Evolutionary conservation across 2,329 filamentous ascomycete genomes (phyloP), one percentile per base, ranked within the genome.

Genomic region (Ilyonectria mors-panacis): DNA sequence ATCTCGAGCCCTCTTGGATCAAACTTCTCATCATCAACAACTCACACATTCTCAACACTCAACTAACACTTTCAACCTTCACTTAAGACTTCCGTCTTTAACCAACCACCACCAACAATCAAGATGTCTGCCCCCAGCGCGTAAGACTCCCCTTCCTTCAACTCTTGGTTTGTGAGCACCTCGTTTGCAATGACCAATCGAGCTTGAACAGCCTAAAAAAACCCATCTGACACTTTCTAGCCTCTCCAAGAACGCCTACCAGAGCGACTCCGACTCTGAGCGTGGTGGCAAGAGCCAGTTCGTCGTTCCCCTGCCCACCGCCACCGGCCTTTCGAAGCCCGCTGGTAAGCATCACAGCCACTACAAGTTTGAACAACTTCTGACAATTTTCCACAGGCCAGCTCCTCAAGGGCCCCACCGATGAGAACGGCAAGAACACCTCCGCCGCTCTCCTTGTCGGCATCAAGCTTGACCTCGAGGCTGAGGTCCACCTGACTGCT

Each of bases 401-500:
- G 71, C 84, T 90, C 42, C 84, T 90, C 69, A 86, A 85, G 77
- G 88, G 88, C 6, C 83, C 88, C 13, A 84, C 85, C 35, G 87
- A 89, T 66, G 85, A 87, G 45, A 81, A 89, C 60, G 88, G 88
- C 68, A 86, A 88, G 73, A 81, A 86, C 65, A 90, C 88, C 78
- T 79, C 85, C 42, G 86, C 88, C 3, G 87, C 87, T 2, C 81
- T 90, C 51, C 82, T 90, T 71, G 83, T 91, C 37, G 88, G 88
- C 63, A 89, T 90, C 81, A 90, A 91, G 82, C 82, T 91, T 39
- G 88, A 91, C 75, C 79, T 90, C 19, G 88, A 91, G 77, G 88
- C 88, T 9, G 88, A 90, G 76, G 86, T 90, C 47, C 87, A 91
- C 76, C 78, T 90, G 70, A 90, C 88, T 21, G 88, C 88, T 50